Conservation (phyloP, 805 yeast genomes). For the Spathaspora passalidarum region DNA sequence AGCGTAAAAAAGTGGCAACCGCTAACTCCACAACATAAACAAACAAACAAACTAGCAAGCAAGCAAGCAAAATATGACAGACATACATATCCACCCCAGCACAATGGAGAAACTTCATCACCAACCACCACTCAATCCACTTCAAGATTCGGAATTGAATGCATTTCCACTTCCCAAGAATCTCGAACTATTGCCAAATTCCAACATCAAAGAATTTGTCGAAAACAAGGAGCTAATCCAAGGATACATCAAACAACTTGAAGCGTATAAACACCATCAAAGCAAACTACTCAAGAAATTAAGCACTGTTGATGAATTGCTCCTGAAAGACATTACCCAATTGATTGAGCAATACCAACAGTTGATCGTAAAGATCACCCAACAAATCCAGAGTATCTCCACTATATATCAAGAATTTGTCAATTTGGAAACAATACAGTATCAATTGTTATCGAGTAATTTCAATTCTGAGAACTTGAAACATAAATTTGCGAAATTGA, state of each 20-base stretch:
- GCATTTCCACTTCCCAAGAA: conserved; percentile 20
- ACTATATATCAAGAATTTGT: conserved; percentile 29
- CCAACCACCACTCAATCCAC: neutral
- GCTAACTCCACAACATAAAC: neutral
- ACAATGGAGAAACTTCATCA: neutral
- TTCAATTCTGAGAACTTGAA: conserved; percentile 31
- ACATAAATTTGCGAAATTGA: conserved; percentile 22
- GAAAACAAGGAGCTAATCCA: conserved; percentile 25
- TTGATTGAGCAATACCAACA: conserved; percentile 19
- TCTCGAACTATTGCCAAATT: conserved; percentile 27
- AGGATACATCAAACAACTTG: conserved; percentile 28
- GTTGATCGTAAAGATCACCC: conserved; percentile 19
- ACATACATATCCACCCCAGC: neutral
- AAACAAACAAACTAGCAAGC: too few species aligned
- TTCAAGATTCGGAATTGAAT: conserved; percentile 3
- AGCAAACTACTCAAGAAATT: conserved; percentile 11
- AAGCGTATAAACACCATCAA: conserved; percentile 16
- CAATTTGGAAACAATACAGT: conserved; percentile 34
- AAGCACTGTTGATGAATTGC: conserved; percentile 18
- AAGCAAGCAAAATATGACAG: neutral
- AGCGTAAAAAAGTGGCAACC: conserved; percentile 3
- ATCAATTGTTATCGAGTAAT: conserved; percentile 35
- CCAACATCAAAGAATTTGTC: conserved; percentile 22
- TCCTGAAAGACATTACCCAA: conserved; percentile 8
- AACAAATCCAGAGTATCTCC: conserved; percentile 22